Conservation (phyloP, 176 grass and related monocot species). For the Themeda triandra region DNA sequence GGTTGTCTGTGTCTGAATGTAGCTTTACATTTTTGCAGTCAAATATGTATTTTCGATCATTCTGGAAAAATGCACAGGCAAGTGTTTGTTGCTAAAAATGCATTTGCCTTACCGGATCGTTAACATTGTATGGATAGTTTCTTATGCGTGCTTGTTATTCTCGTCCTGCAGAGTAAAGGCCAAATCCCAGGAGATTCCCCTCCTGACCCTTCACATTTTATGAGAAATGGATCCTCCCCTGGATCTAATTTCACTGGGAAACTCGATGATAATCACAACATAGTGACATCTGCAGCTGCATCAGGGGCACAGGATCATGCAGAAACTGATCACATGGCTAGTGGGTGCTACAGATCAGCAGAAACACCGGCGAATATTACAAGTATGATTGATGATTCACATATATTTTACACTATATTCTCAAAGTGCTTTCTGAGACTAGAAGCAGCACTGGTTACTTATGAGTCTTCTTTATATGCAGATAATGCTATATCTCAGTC, state of each 20-base stretch:
- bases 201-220: slow-evolving; percentile 54
- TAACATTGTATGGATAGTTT: slow-evolving; percentile 1
- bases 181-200: slow-evolving; percentile 51
- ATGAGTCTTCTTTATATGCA: slow-evolving; percentile 23
- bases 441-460: slow-evolving; percentile 21
- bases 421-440: slow-evolving; percentile 10
- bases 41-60: slow-evolving; percentile 95
- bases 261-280: slow-evolving; percentile 41
- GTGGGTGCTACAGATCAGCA: slow-evolving; percentile 37
- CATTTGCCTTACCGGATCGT: slow-evolving; percentile 7
- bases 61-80: slow-evolving; percentile 94
- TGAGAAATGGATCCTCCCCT: slow-evolving; percentile 64
- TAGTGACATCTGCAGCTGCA: slow-evolving; percentile 44
- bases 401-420: slow-evolving; percentile 7
- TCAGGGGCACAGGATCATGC: slow-evolving; percentile 49
- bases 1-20: slow-evolving; percentile 25
- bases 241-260: slow-evolving; percentile 56
- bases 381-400: slow-evolving; percentile 33
- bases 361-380: slow-evolving; percentile 50
- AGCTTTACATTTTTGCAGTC: slow-evolving; percentile 71
- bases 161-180: slow-evolving; percentile 57
- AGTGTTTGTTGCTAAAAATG: slow-evolving; percentile 25
- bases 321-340: slow-evolving; percentile 50
- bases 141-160: slow-evolving; percentile 13
- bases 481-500: slow-evolving; percentile 53